These are phyloP conservation scores for Xylaria flabelliformis DNA, from an alignment of 495 filamentous ascomycete genomes.

Conservation along the genomic window DNA sequence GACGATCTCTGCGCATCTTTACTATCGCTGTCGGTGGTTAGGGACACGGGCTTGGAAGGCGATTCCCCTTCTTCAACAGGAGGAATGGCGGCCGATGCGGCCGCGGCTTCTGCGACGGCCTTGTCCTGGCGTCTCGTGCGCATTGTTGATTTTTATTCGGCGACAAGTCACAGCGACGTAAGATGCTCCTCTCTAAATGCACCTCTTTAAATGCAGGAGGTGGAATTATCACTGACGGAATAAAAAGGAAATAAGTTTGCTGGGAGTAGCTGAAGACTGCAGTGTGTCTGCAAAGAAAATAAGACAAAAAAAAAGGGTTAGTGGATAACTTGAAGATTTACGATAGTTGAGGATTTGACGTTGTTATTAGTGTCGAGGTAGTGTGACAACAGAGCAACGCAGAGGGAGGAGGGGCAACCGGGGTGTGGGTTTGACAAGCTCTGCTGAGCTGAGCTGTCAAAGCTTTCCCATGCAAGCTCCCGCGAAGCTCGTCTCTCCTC, in stretches of 20 bases:
- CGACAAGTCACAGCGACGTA: not conserved
- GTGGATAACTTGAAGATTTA: not conserved
- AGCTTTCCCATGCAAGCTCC: conserved; percentile 1
- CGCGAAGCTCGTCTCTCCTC: conserved; percentile 12
- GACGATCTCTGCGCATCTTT: conserved; percentile 7
- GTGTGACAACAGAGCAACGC: conserved; percentile 1
- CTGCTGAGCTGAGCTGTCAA: conserved; percentile 10
- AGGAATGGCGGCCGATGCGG: not conserved
- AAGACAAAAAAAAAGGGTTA: not conserved
- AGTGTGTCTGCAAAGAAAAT: not conserved
- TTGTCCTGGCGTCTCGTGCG: conserved; percentile 31
- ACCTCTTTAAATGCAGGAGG: not conserved
- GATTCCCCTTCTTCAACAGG: not conserved
- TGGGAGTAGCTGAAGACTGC: not conserved
- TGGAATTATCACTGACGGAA: not conserved
- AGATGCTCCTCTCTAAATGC: not conserved
- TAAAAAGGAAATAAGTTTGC: not conserved
- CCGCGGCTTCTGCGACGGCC: conserved; percentile 3
- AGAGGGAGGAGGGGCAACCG: conserved; percentile 22
- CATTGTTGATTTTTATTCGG: conserved; percentile 19
- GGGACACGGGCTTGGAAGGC: not conserved
- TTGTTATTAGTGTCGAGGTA: conserved; percentile 2
- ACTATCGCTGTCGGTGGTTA: not conserved
- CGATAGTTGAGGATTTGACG: not conserved
- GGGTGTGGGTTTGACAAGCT: conserved; percentile 4